Conservation (phyloP, 495 filamentous ascomycete genomes). For the Penicillium subrubescens region DNA sequence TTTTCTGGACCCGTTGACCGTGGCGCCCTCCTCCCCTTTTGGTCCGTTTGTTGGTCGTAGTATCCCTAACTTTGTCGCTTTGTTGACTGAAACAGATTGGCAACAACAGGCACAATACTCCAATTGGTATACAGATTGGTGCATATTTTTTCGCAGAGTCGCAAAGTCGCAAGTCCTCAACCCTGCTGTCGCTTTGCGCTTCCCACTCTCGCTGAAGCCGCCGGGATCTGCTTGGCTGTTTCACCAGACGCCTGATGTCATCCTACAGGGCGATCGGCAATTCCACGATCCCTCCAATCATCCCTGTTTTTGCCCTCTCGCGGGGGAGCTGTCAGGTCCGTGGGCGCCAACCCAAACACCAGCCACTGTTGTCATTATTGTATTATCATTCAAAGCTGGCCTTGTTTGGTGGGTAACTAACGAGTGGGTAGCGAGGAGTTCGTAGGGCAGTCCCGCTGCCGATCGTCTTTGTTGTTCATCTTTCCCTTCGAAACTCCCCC, state of each 20-base stretch:
- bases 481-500: conserved; percentile 11
- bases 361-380: conserved; percentile 32
- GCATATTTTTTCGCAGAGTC: neutral
- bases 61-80: neutral
- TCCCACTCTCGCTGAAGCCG: conserved; percentile 20
- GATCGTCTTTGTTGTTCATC: conserved; percentile 21
- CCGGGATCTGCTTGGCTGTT: conserved; percentile 30
- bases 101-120: neutral
- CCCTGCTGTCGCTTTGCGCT: neutral
- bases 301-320: conserved; percentile 8
- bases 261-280: conserved; percentile 33
- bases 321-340: conserved; percentile 11
- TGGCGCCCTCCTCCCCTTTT: conserved; percentile 1
- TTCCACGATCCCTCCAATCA: conserved; percentile 31
- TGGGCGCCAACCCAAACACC: conserved; percentile 23
- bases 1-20: neutral
- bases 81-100: neutral
- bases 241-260: conserved; percentile 51
- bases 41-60: neutral
- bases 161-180: neutral
- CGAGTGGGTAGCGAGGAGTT: conserved; percentile 2
- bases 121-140: neutral
- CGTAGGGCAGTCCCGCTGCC: conserved; percentile 12
- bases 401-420: conserved; percentile 4
- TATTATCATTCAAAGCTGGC: conserved; percentile 9